Evolutionary conservation across 208 protist genomes (phyloP).

Genomic region (Wallacemonas rigidus): DNA sequence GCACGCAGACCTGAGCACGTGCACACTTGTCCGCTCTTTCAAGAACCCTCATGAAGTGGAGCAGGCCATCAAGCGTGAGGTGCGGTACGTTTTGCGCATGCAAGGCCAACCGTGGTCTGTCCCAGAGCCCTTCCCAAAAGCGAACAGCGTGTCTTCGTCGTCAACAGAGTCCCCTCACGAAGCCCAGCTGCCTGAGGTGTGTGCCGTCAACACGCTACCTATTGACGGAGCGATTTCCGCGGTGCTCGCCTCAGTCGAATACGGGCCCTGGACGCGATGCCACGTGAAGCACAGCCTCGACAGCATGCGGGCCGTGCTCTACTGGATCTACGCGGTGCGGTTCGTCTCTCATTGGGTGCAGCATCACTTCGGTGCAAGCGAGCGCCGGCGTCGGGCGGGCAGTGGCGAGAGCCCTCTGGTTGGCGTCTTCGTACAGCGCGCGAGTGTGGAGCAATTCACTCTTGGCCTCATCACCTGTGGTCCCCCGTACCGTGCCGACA

Average conservation of each 20-base stretch:
- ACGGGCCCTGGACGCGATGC: slow-evolving; percentile 40
- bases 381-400: background rate
- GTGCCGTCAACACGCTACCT: slow-evolving; percentile 1
- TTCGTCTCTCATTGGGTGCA: slow-evolving; percentile 27
- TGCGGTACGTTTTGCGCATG: background rate
- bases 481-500: slow-evolving; percentile 6
- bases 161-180: background rate
- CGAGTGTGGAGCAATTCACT: slow-evolving; percentile 20
- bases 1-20: slow-evolving; percentile 26
- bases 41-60: slow-evolving; percentile 18
- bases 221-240: slow-evolving; percentile 41
- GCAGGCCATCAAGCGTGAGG: slow-evolving; percentile 16
- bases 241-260: slow-evolving; percentile 43
- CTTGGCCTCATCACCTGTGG: slow-evolving; percentile 53
- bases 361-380: background rate
- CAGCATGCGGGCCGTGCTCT: slow-evolving; percentile 13
- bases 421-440: slow-evolving; percentile 52
- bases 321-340: slow-evolving; percentile 33
- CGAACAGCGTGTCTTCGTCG: background rate
- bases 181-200: background rate
- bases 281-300: slow-evolving; percentile 32
- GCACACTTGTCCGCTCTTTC: slow-evolving; percentile 22
- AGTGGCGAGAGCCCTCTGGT: slow-evolving; percentile 16
- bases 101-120: background rate
- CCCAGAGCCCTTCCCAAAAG: background rate